Evolutionary conservation across 192 early-diverging fungal genomes (phyloP).

Genomic region (Coemansia sp.): DNA sequence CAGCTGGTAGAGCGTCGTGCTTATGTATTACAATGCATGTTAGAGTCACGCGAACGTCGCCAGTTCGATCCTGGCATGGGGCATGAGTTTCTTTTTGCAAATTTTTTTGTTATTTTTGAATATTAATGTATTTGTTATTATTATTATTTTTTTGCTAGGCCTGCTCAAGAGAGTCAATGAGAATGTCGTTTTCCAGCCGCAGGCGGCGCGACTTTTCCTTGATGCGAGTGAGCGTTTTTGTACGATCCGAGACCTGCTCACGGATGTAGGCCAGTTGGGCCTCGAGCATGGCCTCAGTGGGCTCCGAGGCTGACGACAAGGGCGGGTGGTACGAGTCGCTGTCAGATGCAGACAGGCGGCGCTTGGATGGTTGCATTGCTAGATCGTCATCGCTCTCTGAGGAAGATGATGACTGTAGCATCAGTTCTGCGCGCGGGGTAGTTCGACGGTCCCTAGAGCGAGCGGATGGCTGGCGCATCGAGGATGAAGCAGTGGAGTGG

Average conservation of each 20-base stretch:
- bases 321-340: slow-evolving; percentile 3
- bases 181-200: slow-evolving; percentile 46
- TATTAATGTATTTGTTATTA: background rate
- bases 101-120: background rate
- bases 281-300: slow-evolving; percentile 22
- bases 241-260: slow-evolving; percentile 25
- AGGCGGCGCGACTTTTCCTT: slow-evolving; percentile 34
- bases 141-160: background rate
- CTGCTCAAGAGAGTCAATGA: slow-evolving; percentile 27
- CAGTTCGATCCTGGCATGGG: slow-evolving; percentile 58
- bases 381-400: background rate
- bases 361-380: slow-evolving; percentile 2
- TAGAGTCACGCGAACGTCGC: slow-evolving; percentile 53
- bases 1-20: slow-evolving; percentile 55
- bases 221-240: slow-evolving; percentile 18
- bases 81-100: slow-evolving; percentile 10
- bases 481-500: background rate
- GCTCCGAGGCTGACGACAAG: slow-evolving; percentile 7
- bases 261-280: slow-evolving; percentile 36
- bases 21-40: slow-evolving; percentile 39
- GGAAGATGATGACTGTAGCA: background rate
- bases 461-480: background rate
- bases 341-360: background rate
- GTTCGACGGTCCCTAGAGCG: background rate
- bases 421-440: background rate